phyloP scores from a whole-genome alignment of 2,329 filamentous ascomycete species.

The Aspergillus pseudoterreus region DNA sequence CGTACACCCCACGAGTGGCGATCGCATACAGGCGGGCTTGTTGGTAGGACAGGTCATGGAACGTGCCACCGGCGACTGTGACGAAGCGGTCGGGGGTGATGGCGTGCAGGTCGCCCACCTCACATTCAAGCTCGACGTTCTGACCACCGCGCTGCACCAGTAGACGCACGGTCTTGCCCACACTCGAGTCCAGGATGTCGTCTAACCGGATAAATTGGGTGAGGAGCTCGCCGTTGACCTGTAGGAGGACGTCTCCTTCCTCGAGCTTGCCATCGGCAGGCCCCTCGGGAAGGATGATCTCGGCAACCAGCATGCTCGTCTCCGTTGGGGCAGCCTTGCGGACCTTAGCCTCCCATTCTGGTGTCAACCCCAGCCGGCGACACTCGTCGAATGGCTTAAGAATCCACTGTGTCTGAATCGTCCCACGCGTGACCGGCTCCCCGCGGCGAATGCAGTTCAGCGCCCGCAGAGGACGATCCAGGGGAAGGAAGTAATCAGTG shows the following conservation, averaged over 20 bases:
- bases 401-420: constrained; percentile 97
- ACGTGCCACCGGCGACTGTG: constrained; percentile 86
- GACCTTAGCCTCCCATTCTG: constrained; percentile 81
- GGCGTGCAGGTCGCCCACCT: constrained; percentile 83
- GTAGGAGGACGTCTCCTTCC: constrained; percentile 89
- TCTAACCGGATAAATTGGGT: constrained; percentile 92
- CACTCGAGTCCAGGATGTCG: constrained; percentile 83
- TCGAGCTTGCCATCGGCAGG: constrained; percentile 83
- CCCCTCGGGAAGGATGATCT: constrained; percentile 88
- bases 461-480: constrained; percentile 85
- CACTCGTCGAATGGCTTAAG: constrained; percentile 98
- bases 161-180: constrained; percentile 72
- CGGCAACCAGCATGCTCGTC: constrained; percentile 94
- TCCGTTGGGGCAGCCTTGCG: constrained; percentile 83
- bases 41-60: constrained; percentile 96
- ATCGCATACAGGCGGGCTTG: constrained; percentile 95
- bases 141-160: constrained; percentile 85
- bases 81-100: constrained; percentile 97
- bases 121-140: constrained; percentile 78
- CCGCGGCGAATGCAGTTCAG: constrained; percentile 78
- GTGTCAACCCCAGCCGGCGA: constrained; percentile 76
- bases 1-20: constrained; percentile 84
- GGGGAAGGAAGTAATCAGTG: constrained; percentile 93
- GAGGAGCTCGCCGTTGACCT: constrained; percentile 88
- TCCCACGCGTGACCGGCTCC: constrained; percentile 76